Evolutionary conservation across 129 eudicot species (phyloP), one percentile per base, ranked within the genome.

Genomic region (Lactuca saligna): DNA sequence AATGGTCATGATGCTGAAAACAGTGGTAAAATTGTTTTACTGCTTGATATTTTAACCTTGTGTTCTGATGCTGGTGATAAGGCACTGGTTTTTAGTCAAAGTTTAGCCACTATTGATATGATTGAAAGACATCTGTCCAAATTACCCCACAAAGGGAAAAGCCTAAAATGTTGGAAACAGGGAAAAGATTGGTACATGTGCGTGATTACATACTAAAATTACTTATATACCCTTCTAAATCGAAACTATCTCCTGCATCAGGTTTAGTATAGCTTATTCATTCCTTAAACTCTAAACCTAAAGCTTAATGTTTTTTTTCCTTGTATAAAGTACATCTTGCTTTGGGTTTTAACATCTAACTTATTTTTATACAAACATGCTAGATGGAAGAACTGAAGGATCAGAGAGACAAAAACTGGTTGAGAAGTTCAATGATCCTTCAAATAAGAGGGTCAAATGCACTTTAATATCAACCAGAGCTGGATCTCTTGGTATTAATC

Each of bases 121-220:
- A 89, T 89, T 61, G 99, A 93, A 78, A 74, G 20, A 39, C 89
- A 89, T 74, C 80, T 93, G 42, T 77, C 97, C 67, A 93, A 85
- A 82, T 54, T 93, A 66, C 69, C 74, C 35, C 95, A 90, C 6
- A 72, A 68, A n/a, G 82, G 87, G 60, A 93, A 82, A 74, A 79
- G 63, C 15, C 81, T 90, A 9, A 93, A 89, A 76, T 77, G 66
- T 74, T 93, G 99, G 98, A 85, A 78, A 73, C 79, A 80, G 59
- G 97, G 97, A 73, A 93, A 93, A 77, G 99, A 93, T 72, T 89
- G 99, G 99, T 93, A 93, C 78, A 93, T 97, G 99, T 89, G 82
- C 13, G 95, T 65, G 17, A 25, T 25, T 25, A 1, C 29, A 25
- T 25, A 25, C 29, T 25, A 25, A 25, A 25, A 25, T 25, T 25